Evolutionary conservation across 192 early-diverging fungal genomes (phyloP).

Genomic region (Podila verticillata): DNA sequence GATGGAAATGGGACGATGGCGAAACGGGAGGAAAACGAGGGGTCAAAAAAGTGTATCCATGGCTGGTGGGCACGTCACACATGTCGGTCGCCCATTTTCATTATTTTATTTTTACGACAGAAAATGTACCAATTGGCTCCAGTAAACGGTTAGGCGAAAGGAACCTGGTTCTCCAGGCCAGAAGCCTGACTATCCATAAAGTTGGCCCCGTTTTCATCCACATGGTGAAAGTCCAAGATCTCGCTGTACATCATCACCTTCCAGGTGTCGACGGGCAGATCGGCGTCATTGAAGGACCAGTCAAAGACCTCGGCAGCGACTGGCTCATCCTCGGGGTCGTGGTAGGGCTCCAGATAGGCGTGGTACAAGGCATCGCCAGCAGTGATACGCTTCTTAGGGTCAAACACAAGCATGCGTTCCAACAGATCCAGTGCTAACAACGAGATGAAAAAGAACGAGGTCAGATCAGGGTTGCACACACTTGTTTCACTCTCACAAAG

Average conservation of each 20-base stretch:
- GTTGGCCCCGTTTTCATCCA: conserved; percentile 23
- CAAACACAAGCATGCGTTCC: conserved; percentile 93
- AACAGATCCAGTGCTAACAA: conserved; percentile 89
- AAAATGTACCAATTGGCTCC: too few species aligned
- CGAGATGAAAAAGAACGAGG: neutral
- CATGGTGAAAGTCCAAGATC: conserved; percentile 65
- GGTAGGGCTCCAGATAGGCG: conserved; percentile 90
- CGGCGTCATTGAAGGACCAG: conserved; percentile 95
- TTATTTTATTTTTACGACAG: neutral
- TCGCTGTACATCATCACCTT: conserved; percentile 92
- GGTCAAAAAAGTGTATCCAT: too few species aligned
- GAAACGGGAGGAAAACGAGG: too few species aligned
- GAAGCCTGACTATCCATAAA: conserved; percentile 20
- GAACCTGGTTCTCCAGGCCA: conserved; percentile 12
- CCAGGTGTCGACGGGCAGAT: conserved; percentile 88
- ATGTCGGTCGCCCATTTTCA: too few species aligned
- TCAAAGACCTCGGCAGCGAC: conserved; percentile 83
- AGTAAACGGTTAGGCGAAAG: conserved; percentile 16
- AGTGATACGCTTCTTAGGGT: conserved; percentile 90
- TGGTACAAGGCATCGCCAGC: conserved; percentile 89
- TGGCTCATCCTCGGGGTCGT: conserved; percentile 92
- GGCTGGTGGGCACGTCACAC: too few species aligned
- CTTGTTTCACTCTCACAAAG: neutral
- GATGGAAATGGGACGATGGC: neutral
- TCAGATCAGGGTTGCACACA: neutral